Evolutionary conservation across 805 yeast species (phyloP), one percentile per base, ranked within the genome.

Genomic region (Vanderwaltozyma yarrowii): DNA sequence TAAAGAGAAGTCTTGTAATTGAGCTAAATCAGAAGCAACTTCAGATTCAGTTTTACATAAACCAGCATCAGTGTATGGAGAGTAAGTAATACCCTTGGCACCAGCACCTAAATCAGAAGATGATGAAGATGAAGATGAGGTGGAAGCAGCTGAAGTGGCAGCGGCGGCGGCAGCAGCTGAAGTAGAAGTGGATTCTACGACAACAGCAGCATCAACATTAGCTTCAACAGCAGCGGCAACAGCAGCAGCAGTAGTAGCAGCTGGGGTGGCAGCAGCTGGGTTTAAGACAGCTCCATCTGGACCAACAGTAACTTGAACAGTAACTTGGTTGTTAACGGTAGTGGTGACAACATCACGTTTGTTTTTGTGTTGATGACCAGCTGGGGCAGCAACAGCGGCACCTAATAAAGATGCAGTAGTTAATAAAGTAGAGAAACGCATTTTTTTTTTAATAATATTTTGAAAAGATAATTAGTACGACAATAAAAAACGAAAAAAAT

Each of bases 1-100:
- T 45, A 78, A 50, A 36, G 64, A 68, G 65, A 60, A 83, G 41
- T 58, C 74, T 13, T 74, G 44, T 46, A 83, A 64, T 43, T 60
- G 38, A 20, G 71, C 67, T 38, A 83, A 56, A 50, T 83, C 94
- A 24, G 74, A 50, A 43, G 73, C 65, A 47, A 83, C 82, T 52
- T 72, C 69, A 21, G 63, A 46, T 26, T 75, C 62, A 23, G 79
- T 56, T 67, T 82, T 83, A 70, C 94, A 83, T 21, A 64, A 64
- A 62, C 88, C 89, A 43, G 69, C 60, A 43, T 71, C 58, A 44
- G 76, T 67, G 74, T 83, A 83, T 52, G 94, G 94, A 37, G 89
- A 76, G 73, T 83, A 83, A 43, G 87, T 76, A 54, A 83, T 68
- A 72, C 92, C 94, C 61, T 71, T 76, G 45, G 78, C 69, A 46